Evolutionary conservation across 2,329 filamentous ascomycete species (phyloP).

Genomic region (Colletotrichum siamense): DNA sequence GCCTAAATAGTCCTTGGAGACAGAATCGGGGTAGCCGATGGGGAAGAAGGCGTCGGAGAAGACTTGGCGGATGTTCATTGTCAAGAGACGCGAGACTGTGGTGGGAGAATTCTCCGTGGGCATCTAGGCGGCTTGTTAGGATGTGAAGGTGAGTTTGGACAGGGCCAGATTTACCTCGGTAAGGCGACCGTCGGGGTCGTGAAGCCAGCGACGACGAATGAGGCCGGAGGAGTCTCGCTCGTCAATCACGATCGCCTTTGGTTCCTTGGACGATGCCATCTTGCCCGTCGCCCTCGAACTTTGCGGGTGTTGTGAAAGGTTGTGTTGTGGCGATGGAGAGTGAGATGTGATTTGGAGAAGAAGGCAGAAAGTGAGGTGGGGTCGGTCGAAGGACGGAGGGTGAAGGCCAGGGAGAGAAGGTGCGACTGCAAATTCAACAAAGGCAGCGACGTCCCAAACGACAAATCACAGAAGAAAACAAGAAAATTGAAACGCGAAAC

Average conservation of each 20-base stretch:
- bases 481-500: background rate
- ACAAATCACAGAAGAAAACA: background rate
- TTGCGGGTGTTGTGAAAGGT: background rate
- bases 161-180: background rate
- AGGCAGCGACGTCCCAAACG: background rate
- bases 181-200: background rate
- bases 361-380: background rate
- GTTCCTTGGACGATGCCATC: background rate
- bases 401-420: background rate
- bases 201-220: conserved; percentile 3
- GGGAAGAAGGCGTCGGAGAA: conserved; percentile 79
- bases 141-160: background rate
- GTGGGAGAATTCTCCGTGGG: conserved; percentile 19
- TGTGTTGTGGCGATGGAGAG: background rate
- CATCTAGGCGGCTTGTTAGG: background rate
- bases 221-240: conserved; percentile 7
- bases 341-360: background rate
- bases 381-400: background rate
- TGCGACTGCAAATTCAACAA: background rate
- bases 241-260: background rate
- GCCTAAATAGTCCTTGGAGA: conserved; percentile 82
- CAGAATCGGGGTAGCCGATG: conserved; percentile 85
- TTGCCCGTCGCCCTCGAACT: background rate
- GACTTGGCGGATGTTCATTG: conserved; percentile 24
- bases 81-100: background rate